Conservation (phyloP, 768 basidiomycete genomes). For the Pleurotus sapidus region DNA sequence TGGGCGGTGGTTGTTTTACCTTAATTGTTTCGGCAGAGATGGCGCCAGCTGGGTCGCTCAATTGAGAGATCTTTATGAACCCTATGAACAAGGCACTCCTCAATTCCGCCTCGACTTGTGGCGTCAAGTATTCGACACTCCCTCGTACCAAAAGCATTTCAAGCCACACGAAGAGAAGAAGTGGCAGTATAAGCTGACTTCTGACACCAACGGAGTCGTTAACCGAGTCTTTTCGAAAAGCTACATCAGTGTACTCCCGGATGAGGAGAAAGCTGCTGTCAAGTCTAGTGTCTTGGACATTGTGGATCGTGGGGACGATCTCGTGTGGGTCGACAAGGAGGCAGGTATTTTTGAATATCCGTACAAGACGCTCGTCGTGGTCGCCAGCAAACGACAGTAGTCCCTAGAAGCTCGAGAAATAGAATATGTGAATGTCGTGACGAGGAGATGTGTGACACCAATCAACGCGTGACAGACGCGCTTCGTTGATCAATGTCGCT, state of each 20-base stretch:
- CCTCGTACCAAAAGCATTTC: slow-evolving; percentile 60
- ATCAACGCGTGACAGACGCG: slow-evolving; percentile 6
- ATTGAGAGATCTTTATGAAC: slow-evolving; percentile 67
- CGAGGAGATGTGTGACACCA: neutral
- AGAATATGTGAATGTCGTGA: neutral
- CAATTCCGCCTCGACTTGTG: slow-evolving; percentile 80
- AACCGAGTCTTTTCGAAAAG: slow-evolving; percentile 81
- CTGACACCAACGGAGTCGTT: slow-evolving; percentile 53
- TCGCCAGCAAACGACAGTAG: neutral
- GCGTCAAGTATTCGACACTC: slow-evolving; percentile 65
- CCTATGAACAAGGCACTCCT: slow-evolving; percentile 69
- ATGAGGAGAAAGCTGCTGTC: slow-evolving; percentile 55
- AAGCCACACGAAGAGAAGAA: slow-evolving; percentile 51
- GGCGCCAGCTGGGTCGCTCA: slow-evolving; percentile 71
- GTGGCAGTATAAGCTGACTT: slow-evolving; percentile 50
- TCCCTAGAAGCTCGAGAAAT: neutral
- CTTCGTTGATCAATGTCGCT: slow-evolving; percentile 7
- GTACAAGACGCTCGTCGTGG: slow-evolving; percentile 66
- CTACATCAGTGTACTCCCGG: slow-evolving; percentile 67
- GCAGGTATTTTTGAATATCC: slow-evolving; percentile 79
- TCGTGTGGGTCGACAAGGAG: slow-evolving; percentile 72
- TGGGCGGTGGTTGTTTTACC: neutral
- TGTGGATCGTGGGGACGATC: slow-evolving; percentile 55
- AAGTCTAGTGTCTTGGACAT: slow-evolving; percentile 49
- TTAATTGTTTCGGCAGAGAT: slow-evolving; percentile 34